Evolutionary conservation across 805 yeast species (phyloP).

Genomic region (Kodamaea nitidulidarum): DNA sequence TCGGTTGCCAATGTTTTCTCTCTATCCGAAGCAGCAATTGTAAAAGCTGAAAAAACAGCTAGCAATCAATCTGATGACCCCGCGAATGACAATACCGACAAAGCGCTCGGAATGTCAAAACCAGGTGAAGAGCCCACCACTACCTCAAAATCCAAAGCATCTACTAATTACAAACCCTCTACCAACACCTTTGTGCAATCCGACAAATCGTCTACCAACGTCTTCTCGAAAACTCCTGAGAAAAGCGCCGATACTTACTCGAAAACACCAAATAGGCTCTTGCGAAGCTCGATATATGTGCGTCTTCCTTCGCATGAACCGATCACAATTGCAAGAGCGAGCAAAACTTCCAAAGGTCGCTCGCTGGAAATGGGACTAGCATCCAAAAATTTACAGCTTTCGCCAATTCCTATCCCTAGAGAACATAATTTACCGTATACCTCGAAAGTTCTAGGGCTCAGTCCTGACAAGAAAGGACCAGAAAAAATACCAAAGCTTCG

Average conservation of each 20-base stretch:
- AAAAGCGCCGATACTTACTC: background rate
- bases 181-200: no score
- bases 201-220: no score
- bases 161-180: no score
- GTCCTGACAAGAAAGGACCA: constrained; percentile 2
- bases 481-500: background rate
- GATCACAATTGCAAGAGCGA: constrained; percentile 17
- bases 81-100: no score
- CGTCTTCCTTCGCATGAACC: constrained; percentile 39
- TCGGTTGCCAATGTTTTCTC: no score
- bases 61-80: no score
- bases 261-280: background rate
- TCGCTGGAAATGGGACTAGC: constrained; percentile 17
- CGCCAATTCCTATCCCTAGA: constrained; percentile 12
- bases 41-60: no score
- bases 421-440: constrained; percentile 8
- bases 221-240: no score
- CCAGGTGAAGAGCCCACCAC: no score
- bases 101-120: no score
- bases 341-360: constrained; percentile 6
- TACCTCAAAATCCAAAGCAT: no score
- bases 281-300: constrained; percentile 30
- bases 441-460: constrained; percentile 1
- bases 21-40: no score
- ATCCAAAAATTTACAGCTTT: constrained; percentile 6